These are phyloP conservation scores for Cardamine chenopodiifolia DNA, from an alignment of 345 rosid genomes.

Conservation along the genomic window DNA sequence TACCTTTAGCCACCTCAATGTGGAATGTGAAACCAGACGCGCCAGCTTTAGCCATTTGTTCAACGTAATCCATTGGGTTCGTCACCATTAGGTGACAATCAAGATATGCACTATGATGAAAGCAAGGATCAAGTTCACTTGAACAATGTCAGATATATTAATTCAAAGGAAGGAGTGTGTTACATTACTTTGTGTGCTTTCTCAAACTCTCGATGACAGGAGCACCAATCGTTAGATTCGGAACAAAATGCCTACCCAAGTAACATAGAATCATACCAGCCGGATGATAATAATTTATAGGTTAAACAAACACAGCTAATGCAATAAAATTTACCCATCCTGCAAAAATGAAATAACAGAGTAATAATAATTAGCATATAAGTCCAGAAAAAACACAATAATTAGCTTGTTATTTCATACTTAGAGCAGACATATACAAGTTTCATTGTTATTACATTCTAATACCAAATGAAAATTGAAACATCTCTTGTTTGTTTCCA, in stretches of 20 bases:
- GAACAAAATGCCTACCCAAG: slow-evolving; percentile 74
- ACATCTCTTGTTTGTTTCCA: too few relatives aligned
- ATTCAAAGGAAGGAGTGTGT: not conserved
- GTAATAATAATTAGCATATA: too few relatives aligned
- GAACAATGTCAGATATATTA: not conserved
- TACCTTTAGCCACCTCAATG: slow-evolving; percentile 77
- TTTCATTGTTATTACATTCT: too few relatives aligned
- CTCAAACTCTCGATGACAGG: slow-evolving; percentile 88
- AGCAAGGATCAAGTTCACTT: not conserved
- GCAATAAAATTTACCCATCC: slow-evolving; percentile 31
- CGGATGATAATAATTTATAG: not conserved
- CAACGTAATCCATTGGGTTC: slow-evolving; percentile 86
- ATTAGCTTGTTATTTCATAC: too few relatives aligned
- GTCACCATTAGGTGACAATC: slow-evolving; percentile 97
- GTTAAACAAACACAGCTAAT: not conserved
- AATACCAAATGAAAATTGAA: too few relatives aligned
- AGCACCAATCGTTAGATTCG: slow-evolving; percentile 87
- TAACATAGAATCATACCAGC: slow-evolving; percentile 14
- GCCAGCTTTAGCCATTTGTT: slow-evolving; percentile 75
- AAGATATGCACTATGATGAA: slow-evolving; percentile 67
- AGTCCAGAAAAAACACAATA: too few relatives aligned
- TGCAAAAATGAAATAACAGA: slow-evolving; percentile 31
- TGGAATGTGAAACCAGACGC: slow-evolving; percentile 99
- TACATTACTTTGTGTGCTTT: slow-evolving; percentile 87
- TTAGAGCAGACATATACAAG: too few relatives aligned